Evolutionary conservation across 805 yeast genomes (phyloP).

Genomic region (Limtongozyma cylindracea): DNA sequence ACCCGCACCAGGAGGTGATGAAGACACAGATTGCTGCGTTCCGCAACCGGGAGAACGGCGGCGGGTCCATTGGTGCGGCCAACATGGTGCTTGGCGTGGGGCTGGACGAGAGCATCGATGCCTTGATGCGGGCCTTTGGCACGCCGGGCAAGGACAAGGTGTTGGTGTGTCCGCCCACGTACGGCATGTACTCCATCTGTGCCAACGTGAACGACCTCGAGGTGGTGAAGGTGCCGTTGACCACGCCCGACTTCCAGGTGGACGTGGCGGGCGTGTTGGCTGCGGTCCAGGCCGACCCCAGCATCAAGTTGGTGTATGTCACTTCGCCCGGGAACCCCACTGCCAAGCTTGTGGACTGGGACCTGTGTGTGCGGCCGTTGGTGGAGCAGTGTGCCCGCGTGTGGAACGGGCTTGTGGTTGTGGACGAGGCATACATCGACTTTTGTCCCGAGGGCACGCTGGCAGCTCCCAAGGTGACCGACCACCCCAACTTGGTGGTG

Average conservation of each 20-base stretch:
- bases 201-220: conserved; percentile 78
- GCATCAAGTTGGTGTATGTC: conserved; percentile 52
- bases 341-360: conserved; percentile 29
- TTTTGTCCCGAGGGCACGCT: conserved; percentile 27
- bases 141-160: conserved; percentile 65
- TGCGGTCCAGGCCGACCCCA: conserved; percentile 24
- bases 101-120: conserved; percentile 87
- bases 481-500: conserved; percentile 64
- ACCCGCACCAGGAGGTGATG: conserved; percentile 72
- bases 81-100: conserved; percentile 91
- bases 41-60: conserved; percentile 23
- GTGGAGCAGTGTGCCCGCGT: conserved; percentile 5
- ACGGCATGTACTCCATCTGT: conserved; percentile 89
- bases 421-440: conserved; percentile 92
- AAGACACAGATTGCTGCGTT: conserved; percentile 48
- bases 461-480: no score
- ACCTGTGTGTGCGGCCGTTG: conserved; percentile 11
- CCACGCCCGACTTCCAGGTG: conserved; percentile 22
- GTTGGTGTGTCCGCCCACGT: conserved; percentile 81
- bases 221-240: conserved; percentile 47
- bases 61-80: conserved; percentile 24
- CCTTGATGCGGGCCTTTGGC: conserved; percentile 65
- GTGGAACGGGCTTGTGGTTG: conserved; percentile 61
- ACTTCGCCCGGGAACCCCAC: conserved; percentile 98
- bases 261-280: conserved; percentile 28